These are phyloP conservation scores for Cryphonectria naterciae DNA, from an alignment of 2,329 filamentous ascomycete species.

Conservation along the genomic window DNA sequence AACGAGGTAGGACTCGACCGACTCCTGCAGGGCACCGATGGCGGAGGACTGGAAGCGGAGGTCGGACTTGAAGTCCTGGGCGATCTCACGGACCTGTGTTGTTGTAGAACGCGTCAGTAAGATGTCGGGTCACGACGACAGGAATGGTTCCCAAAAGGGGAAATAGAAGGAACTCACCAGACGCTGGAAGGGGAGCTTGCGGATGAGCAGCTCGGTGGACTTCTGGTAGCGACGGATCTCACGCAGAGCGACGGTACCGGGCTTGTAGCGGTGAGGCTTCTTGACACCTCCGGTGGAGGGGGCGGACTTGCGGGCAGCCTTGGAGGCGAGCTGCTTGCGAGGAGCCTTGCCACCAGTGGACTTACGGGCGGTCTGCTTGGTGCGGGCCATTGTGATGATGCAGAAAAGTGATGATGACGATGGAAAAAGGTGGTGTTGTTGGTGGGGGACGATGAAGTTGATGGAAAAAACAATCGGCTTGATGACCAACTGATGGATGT, in stretches of 20 bases:
- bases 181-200: constrained; percentile 97
- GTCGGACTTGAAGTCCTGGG: constrained; percentile 92
- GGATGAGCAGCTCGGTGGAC: constrained; percentile 92
- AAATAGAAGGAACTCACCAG: constrained; percentile 59
- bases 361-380: constrained; percentile 73
- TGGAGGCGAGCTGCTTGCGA: constrained; percentile 97
- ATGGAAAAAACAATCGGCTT: constrained; percentile 34
- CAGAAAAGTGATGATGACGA: constrained; percentile 36
- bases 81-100: constrained; percentile 81
- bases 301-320: constrained; percentile 97
- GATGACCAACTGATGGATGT: constrained; percentile 32
- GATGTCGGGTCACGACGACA: background rate
- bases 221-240: constrained; percentile 99
- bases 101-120: constrained; percentile 32
- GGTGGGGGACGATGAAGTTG: constrained; percentile 36
- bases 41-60: constrained; percentile 98
- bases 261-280: constrained; percentile 92
- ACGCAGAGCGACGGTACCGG: constrained; percentile 93
- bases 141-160: background rate
- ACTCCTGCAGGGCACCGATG: constrained; percentile 97
- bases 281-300: constrained; percentile 97
- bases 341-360: constrained; percentile 79
- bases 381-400: constrained; percentile 60
- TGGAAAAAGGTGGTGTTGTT: constrained; percentile 21
- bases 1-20: constrained; percentile 97